Evolutionary conservation across 331 rosid species (phyloP).

Genomic region (Quercus phellos): DNA sequence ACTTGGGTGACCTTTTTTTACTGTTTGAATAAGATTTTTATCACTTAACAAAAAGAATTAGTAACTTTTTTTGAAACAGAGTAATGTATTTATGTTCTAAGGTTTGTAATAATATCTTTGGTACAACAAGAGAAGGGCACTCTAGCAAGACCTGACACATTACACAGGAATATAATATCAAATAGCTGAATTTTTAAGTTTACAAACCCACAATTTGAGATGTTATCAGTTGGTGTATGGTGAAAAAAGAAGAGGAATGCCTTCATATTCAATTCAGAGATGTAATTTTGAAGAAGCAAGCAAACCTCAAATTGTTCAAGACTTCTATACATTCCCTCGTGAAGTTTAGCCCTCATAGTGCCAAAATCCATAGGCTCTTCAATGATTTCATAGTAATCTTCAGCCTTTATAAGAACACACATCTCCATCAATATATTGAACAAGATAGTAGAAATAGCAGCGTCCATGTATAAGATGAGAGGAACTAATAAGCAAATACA

Average conservation of each 20-base stretch:
- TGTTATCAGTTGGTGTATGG: not conserved
- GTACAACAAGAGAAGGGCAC: not conserved
- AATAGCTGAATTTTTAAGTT: not conserved
- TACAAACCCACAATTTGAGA: not conserved
- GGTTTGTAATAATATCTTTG: not conserved
- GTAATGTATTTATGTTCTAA: not conserved
- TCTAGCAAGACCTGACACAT: not conserved
- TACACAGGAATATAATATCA: not conserved
- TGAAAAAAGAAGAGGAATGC: not conserved
- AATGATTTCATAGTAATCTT: conserved; percentile 48
- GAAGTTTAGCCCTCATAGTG: conserved; percentile 79
- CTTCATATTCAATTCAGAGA: not conserved
- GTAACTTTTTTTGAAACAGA: not conserved
- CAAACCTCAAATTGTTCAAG: conserved; percentile 65
- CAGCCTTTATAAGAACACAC: conserved; percentile 43
- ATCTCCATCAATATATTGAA: conserved; percentile 5
- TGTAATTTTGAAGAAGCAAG: conserved; percentile 1
- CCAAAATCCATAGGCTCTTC: conserved; percentile 82
- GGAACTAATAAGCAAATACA: not conserved
- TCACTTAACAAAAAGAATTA: not conserved
- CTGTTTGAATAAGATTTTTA: too few species aligned
- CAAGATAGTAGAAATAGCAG: not conserved
- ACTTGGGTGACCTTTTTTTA: too few species aligned
- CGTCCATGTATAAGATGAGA: not conserved
- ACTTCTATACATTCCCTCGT: conserved; percentile 58